Percentiles rank a stretch among this genome's conserved stretches.
These are phyloP conservation scores for Aspergillus sclerotiicarbonarius DNA, from an alignment of 495 filamentous ascomycete species.

Conservation along the genomic window DNA sequence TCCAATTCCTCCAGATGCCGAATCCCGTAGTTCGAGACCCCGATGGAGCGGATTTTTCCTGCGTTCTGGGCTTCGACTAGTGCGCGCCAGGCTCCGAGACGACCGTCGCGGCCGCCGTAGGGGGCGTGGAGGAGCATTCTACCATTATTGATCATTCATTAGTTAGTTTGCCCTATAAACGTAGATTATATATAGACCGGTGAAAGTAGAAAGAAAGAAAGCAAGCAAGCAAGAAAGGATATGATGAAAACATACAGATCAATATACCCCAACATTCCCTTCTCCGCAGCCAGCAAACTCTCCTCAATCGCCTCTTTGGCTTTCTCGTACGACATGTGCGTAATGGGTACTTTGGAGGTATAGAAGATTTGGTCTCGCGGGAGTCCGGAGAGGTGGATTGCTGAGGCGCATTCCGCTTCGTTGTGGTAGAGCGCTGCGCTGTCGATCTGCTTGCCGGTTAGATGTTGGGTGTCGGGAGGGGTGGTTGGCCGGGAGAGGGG, in stretches of 20 bases:
- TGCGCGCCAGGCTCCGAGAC: constrained; percentile 53
- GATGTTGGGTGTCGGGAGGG: too few relatives aligned
- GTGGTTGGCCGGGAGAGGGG: neutral
- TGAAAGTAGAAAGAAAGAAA: too few relatives aligned
- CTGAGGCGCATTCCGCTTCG: constrained; percentile 48
- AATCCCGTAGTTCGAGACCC: constrained; percentile 57
- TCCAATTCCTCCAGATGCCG: constrained; percentile 64
- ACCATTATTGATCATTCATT: too few relatives aligned
- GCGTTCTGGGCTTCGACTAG: constrained; percentile 54
- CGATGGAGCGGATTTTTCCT: constrained; percentile 52
- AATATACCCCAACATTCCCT: constrained; percentile 56
- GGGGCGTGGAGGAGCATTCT: constrained; percentile 56
- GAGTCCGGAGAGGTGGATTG: constrained; percentile 44
- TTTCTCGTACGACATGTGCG: constrained; percentile 47
- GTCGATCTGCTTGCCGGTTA: constrained; percentile 36
- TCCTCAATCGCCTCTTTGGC: constrained; percentile 50
- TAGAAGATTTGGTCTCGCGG: constrained; percentile 54
- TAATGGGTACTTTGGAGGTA: constrained; percentile 53
- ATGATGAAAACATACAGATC: constrained; percentile 40
- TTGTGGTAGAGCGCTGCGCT: constrained; percentile 55
- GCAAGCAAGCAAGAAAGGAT: too few relatives aligned
- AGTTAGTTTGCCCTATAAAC: too few relatives aligned
- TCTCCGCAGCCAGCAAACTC: constrained; percentile 40
- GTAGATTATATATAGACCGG: too few relatives aligned
- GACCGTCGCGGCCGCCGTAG: constrained; percentile 50